Evolutionary conservation across 768 basidiomycete genomes (phyloP), one percentile per base, ranked within the genome.

Genomic region (Amanita subjunquillea): DNA sequence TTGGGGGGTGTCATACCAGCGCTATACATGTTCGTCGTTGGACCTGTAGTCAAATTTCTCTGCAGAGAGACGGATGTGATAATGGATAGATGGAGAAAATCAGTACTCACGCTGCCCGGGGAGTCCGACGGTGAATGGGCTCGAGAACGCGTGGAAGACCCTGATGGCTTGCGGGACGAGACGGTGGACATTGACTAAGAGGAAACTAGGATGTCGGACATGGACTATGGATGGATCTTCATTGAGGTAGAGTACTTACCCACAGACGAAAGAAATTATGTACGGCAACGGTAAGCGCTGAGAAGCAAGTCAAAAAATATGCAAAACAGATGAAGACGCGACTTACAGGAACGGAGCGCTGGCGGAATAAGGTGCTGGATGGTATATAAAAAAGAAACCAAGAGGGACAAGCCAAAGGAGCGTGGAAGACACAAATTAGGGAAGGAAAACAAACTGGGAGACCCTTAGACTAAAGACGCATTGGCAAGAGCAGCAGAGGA

Each of bases 121-220:
- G 84, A 80, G 45, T 70, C 69, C 37, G 79, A 68, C 0, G 85
- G 83, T 2, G 85, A 85, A 59, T 77, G 83, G 29, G 75, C 72
- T 43, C 72, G 70, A 45, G 84, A 84, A 54, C 77, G 81, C 15
- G 77, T 75, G n/a, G 84, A 82, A 25, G 85, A 83, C 51, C 76
- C 78, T 32, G 85, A 85, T 39, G 82, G 80, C 60, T 85, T 85
- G 61, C 82, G 78, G 22, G 82, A 75, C 41, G 76, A 70, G 58
- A 73, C 69, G 43, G 67, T 71, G 58, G 70, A 69, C 67, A 73
- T 71, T 59, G 64, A 66, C 58, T 56, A 58, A 64, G 23, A 41
- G 27, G 15, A 37, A 40, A 55, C 48, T 56, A 54, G 34, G 59
- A 59, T 57, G 32, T 51, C 42, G 59, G 6, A 47, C 30, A 53